Base-by-base conservation (phyloP, 257 asterid species). In the Ajuga chamaepitys region DNA sequence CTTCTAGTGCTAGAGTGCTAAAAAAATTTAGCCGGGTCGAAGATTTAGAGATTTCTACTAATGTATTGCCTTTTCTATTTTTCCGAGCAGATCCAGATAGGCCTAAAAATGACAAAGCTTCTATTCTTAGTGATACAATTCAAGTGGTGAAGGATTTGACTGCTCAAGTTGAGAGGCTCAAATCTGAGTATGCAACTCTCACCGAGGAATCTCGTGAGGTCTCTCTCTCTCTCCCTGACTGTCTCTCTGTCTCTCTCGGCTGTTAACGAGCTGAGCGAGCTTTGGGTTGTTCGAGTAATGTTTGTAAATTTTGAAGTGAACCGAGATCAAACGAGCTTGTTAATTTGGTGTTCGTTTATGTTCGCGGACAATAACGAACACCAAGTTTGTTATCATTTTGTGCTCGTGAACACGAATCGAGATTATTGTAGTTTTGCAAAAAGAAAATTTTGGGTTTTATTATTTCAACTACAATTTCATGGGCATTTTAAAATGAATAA, bases 51-150 rank as follows among this genome's bases (percentile, higher is more conserved):
- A 64, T 37, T 9, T 62, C 66, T 63, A 21, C 42, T 59, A 25
- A 53, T 10, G 14, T 37, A 25, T 65, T 50, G 57, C 71, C 44
- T 60, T 68, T 30, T 30, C 2, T 30, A 2, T 30, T 65, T 70
- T 68, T 81, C n/a, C n/a, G n/a, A n/a, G 87, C 95, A 90, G 99
- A 94, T 83, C 95, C 99, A 13, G 98, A 91, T 64, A 82, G 99
- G 75, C 99, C 99, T 58, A 95, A 86, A 78, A 88, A 91, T 68
- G 99, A 95, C 76, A 95, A 91, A 82, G 99, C 97, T 67, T 95
- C 99, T 53, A 91, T 95, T 76, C 85, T 95, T 18, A 73, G 78
- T n/a, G 99, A 95, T 67, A 84, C 99, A 2, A 58, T 91, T 65
- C 99, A 85, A 88, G 66, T 91, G 84, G 82, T 95, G 70, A 91